Conservation (phyloP, 495 filamentous ascomycete genomes). For the Penicillium arizonense region DNA sequence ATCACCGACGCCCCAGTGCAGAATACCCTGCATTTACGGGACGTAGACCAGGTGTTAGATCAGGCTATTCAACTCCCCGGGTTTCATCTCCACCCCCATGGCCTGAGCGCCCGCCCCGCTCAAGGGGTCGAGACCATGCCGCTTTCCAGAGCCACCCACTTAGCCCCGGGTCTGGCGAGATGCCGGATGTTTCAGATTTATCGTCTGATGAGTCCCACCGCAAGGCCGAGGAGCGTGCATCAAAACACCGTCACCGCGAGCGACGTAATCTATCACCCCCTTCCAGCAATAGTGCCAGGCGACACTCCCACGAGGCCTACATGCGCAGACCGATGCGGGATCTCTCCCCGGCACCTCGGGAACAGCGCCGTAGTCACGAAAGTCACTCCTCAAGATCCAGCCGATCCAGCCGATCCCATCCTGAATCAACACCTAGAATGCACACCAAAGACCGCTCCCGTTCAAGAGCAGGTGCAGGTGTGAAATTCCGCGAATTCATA, state of each 20-base stretch:
- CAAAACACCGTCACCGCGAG: constrained; percentile 15
- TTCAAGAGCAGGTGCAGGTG: constrained; percentile 19
- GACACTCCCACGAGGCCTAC: constrained; percentile 47
- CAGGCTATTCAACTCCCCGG: constrained; percentile 27
- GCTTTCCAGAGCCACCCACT: constrained; percentile 17
- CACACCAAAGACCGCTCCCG: constrained; percentile 26
- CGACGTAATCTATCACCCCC: constrained; percentile 33
- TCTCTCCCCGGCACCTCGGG: constrained; percentile 27
- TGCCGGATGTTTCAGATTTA: constrained; percentile 21
- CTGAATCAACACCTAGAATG: constrained; percentile 13
- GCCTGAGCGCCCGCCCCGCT: constrained; percentile 13
- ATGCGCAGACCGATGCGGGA: constrained; percentile 33
- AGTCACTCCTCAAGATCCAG: constrained; percentile 11
- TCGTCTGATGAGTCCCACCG: constrained; percentile 26
- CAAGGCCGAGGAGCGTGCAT: constrained; percentile 11
- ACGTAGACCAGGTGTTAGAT: constrained; percentile 10
- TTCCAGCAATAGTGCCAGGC: constrained; percentile 26
- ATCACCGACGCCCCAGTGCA: constrained; percentile 25
- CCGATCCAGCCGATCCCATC: constrained; percentile 13
- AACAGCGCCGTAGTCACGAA: constrained; percentile 15
- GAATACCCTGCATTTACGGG: constrained; percentile 20
- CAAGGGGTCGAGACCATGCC: constrained; percentile 25
- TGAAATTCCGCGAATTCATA: constrained; percentile 32
- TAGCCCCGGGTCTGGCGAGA: constrained; percentile 21
- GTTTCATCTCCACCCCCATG: constrained; percentile 34